phyloP scores from a whole-genome alignment of 768 basidiomycete genomes.

The Suillus bovinus region DNA sequence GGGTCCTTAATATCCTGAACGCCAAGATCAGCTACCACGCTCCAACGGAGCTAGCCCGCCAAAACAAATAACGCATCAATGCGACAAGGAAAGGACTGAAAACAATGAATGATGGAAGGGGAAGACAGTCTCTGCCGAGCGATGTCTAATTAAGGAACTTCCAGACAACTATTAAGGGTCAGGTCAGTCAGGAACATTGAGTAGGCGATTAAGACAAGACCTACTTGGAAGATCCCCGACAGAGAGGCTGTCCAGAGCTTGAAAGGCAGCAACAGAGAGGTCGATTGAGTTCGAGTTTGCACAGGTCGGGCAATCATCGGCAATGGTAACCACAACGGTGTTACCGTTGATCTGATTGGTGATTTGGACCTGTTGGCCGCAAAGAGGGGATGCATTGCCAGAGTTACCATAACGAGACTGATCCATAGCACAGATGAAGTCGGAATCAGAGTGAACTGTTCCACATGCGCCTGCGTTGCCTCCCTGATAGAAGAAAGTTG shows the following conservation, averaged over 20 bases:
- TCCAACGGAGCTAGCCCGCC: constrained; percentile 22
- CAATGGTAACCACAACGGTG: constrained; percentile 63
- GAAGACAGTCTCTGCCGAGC: constrained; percentile 24
- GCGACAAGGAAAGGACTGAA: constrained; percentile 17
- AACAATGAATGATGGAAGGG: constrained; percentile 7
- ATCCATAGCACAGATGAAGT: constrained; percentile 65
- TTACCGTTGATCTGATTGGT: constrained; percentile 55
- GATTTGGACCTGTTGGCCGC: constrained; percentile 66
- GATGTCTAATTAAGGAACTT: not conserved
- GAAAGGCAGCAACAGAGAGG: constrained; percentile 70
- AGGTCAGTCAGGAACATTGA: constrained; percentile 2
- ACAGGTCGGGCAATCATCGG: constrained; percentile 85
- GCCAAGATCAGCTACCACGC: constrained; percentile 11
- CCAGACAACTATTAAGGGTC: constrained; percentile 3
- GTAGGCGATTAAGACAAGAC: constrained; percentile 23
- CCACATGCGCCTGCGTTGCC: constrained; percentile 85
- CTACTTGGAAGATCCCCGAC: constrained; percentile 61
- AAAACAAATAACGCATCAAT: constrained; percentile 10
- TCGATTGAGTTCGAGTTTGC: constrained; percentile 66
- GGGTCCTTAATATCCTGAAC: constrained; percentile 43
- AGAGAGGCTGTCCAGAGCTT: constrained; percentile 45
- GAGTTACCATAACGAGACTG: constrained; percentile 49
- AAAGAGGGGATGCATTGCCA: constrained; percentile 51
- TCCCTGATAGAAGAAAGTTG: constrained; percentile 70
- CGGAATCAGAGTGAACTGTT: constrained; percentile 51